A percentile compares a stretch with the other conserved stretches of the same genome.
These are phyloP conservation scores for Syzygium grande DNA, from an alignment of 345 rosid species.

Conservation along the genomic window DNA sequence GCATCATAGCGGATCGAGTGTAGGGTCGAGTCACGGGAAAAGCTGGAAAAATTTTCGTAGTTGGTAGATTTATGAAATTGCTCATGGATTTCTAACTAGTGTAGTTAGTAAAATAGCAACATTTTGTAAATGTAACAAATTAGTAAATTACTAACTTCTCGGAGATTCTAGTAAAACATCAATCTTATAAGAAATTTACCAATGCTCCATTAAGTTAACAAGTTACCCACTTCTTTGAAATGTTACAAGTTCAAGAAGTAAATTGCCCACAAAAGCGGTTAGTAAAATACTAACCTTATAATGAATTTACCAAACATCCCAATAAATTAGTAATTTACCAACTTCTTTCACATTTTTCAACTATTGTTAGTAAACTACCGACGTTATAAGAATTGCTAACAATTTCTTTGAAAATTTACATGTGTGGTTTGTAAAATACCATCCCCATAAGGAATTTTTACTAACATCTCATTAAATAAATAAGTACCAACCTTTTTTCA, in stretches of 20 bases:
- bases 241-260: rapidly evolving
- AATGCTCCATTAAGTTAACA: neutral
- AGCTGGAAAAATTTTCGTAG: neutral
- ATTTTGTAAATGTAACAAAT: neutral
- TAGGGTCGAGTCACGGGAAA: neutral
- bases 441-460: neutral
- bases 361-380: neutral
- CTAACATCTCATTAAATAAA: no score
- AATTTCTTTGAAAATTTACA: neutral
- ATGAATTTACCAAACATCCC: neutral
- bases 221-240: neutral
- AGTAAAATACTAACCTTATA: neutral
- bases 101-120: neutral
- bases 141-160: neutral
- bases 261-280: neutral
- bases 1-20: neutral
- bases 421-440: neutral
- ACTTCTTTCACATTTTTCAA: rapidly evolving
- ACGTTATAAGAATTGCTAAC: neutral
- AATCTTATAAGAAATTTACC: neutral
- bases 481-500: neutral
- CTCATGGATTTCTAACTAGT: neutral
- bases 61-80: rapidly evolving
- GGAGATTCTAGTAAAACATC: neutral
- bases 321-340: neutral